Conservation (phyloP, 2,329 filamentous ascomycete species). For the Nemania bipapillata region DNA sequence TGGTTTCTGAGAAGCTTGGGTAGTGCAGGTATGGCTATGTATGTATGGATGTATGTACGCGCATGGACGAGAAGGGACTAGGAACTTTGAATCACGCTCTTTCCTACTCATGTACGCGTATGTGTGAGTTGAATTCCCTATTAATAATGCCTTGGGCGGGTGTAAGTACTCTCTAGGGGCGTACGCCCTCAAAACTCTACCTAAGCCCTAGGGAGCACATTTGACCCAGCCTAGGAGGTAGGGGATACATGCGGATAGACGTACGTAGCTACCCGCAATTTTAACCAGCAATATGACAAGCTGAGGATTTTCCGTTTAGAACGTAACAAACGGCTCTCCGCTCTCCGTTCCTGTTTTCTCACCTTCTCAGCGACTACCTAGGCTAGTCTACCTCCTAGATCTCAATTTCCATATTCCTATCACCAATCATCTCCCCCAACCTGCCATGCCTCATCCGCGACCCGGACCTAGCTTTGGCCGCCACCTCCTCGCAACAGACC, state of each 20-base stretch:
- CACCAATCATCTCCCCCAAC: conserved; percentile 16
- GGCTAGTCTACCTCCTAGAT: not conserved
- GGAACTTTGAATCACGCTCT: too few relatives aligned
- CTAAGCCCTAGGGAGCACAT: too few relatives aligned
- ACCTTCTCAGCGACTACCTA: too few relatives aligned
- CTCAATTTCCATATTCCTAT: not conserved
- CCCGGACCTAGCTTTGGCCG: conserved; percentile 3
- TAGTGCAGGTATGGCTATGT: not conserved
- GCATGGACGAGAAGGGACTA: too few relatives aligned
- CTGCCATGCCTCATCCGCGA: conserved; percentile 9
- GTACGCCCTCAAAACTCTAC: too few relatives aligned
- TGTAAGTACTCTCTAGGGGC: too few relatives aligned
- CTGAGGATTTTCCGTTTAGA: not conserved
- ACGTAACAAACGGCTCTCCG: not conserved
- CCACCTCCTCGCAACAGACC: conserved; percentile 4
- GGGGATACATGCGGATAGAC: too few relatives aligned
- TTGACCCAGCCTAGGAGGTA: too few relatives aligned
- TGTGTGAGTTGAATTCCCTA: too few relatives aligned
- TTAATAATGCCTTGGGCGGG: too few relatives aligned
- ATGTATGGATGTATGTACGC: too few relatives aligned
- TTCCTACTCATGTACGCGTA: too few relatives aligned
- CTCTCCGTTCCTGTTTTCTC: not conserved
- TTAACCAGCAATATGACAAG: not conserved
- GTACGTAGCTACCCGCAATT: not conserved
- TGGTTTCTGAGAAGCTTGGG: not conserved